phyloP scores from a whole-genome alignment of 2,329 filamentous ascomycete species.

The Diaporthe humulicola region DNA sequence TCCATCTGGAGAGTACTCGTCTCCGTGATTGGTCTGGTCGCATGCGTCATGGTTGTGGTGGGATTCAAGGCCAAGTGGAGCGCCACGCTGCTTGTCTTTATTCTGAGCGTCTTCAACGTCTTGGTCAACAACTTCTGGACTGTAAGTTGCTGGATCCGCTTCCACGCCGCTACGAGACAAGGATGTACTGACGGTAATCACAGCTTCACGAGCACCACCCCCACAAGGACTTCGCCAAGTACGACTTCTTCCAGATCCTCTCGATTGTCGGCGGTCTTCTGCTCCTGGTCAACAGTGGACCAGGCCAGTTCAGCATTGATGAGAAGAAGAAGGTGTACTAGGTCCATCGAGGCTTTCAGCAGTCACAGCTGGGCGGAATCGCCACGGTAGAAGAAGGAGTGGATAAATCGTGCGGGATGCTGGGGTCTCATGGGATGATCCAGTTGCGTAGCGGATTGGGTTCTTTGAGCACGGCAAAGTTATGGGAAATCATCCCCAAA shows the following conservation, averaged over 20 bases:
- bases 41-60: constrained; percentile 98
- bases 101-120: constrained; percentile 96
- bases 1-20: constrained; percentile 88
- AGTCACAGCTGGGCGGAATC: background rate
- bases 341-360: constrained; percentile 5
- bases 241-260: constrained; percentile 99
- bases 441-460: constrained; percentile 24
- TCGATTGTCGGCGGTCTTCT: constrained; percentile 98
- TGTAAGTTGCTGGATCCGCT: constrained; percentile 68
- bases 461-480: constrained; percentile 20
- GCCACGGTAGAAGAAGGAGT: background rate
- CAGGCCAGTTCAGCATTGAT: constrained; percentile 97
- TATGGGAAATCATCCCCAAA: constrained; percentile 23
- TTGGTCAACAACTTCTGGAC: constrained; percentile 99
- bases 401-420: constrained; percentile 25
- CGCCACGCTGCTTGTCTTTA: constrained; percentile 92
- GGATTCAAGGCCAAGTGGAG: constrained; percentile 99
- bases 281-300: constrained; percentile 97
- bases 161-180: background rate
- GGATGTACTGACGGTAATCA: constrained; percentile 45
- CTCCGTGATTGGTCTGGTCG: constrained; percentile 86
- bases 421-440: constrained; percentile 21
- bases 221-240: constrained; percentile 99
- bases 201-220: constrained; percentile 97
- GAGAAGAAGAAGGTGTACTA: constrained; percentile 99